These are phyloP conservation scores for Trichoderma lentiforme DNA, from an alignment of 2,329 filamentous ascomycete genomes.

Conservation along the genomic window DNA sequence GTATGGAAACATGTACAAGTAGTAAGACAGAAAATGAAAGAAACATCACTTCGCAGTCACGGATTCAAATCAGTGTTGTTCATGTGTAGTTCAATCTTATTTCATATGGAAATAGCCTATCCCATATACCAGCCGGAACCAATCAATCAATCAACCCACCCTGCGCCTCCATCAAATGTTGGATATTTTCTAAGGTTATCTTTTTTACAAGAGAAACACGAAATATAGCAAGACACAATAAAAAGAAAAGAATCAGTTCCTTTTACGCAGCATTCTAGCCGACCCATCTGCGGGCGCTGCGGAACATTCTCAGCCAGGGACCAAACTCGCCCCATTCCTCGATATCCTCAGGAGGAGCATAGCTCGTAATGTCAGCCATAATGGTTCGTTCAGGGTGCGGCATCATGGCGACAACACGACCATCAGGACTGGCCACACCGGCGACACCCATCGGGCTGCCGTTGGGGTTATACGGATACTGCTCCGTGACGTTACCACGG, in stretches of 20 bases:
- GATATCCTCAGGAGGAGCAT: conserved; percentile 55
- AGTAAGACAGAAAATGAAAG: neutral
- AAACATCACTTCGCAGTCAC: neutral
- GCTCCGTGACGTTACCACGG: conserved; percentile 66
- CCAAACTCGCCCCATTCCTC: conserved; percentile 76
- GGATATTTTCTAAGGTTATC: conserved; percentile 13
- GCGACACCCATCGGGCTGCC: conserved; percentile 79
- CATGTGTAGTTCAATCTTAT: neutral
- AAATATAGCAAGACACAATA: neutral
- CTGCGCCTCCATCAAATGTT: conserved; percentile 9
- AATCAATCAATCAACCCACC: neutral
- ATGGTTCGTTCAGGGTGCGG: conserved; percentile 91
- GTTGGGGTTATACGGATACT: conserved; percentile 85
- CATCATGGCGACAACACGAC: conserved; percentile 84
- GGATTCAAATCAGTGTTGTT: neutral
- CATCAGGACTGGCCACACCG: conserved; percentile 72
- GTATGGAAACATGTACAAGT: neutral
- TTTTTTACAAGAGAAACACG: neutral
- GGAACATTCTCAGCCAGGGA: conserved; percentile 83
- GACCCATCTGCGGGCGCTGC: conserved; percentile 84
- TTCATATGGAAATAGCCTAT: neutral
- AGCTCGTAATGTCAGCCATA: conserved; percentile 74
- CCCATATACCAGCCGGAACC: neutral
- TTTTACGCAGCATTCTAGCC: conserved; percentile 41
- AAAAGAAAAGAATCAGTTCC: neutral